Conservation (phyloP, 2,329 filamentous ascomycete genomes). For the Aspergillus pseudoviridinutans region DNA sequence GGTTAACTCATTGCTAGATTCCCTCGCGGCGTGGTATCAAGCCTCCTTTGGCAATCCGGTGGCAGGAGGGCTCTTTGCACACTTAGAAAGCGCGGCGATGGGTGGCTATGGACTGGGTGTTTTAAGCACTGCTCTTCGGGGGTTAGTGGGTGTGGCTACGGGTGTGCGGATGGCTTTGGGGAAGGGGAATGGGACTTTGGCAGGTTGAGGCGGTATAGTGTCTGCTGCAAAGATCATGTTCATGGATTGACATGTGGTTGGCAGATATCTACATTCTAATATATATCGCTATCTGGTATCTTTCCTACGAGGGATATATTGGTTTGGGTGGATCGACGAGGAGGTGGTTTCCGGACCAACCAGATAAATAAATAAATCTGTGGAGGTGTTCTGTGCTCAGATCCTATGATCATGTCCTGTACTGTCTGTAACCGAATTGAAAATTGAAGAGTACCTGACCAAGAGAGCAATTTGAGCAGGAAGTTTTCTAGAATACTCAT, state of each 20-base stretch:
- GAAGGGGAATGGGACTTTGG: neutral
- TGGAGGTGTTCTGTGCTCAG: neutral
- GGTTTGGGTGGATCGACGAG: neutral
- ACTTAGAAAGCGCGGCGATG: constrained; percentile 1
- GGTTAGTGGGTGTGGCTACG: neutral
- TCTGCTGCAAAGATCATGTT: neutral
- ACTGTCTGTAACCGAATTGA: neutral
- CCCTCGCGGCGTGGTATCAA: neutral
- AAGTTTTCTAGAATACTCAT: neutral
- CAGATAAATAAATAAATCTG: neutral
- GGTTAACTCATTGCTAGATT: neutral
- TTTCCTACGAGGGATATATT: neutral
- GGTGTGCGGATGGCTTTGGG: neutral
- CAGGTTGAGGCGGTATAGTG: neutral
- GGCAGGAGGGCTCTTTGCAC: neutral
- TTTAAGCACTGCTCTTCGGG: neutral
- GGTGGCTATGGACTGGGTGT: neutral
- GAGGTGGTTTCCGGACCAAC: neutral
- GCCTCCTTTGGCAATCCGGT: neutral
- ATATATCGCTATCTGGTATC: neutral
- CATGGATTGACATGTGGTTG: neutral
- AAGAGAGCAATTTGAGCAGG: neutral
- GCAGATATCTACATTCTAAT: too few relatives aligned
- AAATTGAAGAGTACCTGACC: neutral
- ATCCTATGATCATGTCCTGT: neutral